Evolutionary conservation across 768 basidiomycete genomes (phyloP).

Genomic region (Tylopilus felleus): DNA sequence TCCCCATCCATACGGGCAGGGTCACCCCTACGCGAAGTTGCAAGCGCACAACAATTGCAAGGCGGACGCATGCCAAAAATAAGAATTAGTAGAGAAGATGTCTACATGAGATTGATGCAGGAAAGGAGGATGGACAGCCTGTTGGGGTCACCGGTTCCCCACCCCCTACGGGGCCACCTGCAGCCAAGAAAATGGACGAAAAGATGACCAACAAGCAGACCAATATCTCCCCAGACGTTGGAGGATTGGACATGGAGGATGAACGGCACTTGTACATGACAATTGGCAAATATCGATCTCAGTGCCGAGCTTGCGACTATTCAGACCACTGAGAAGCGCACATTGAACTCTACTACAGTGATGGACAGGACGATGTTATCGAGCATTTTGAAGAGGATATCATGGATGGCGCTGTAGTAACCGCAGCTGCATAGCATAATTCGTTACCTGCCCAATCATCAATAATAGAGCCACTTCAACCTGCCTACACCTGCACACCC

Average conservation of each 20-base stretch:
- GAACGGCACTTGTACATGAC: constrained; percentile 38
- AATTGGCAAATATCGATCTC: constrained; percentile 34
- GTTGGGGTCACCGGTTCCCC: constrained; percentile 23
- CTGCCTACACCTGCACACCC: constrained; percentile 5
- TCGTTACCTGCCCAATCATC: not conserved
- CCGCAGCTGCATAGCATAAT: not conserved
- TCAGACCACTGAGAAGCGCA: constrained; percentile 44
- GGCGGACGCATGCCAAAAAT: constrained; percentile 29
- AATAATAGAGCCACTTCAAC: constrained; percentile 3
- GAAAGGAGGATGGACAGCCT: constrained; percentile 46
- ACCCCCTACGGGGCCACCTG: not conserved
- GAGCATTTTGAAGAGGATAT: not conserved
- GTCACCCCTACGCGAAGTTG: constrained; percentile 27
- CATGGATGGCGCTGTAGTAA: not conserved
- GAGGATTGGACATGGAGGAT: constrained; percentile 11
- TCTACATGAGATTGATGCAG: constrained; percentile 46
- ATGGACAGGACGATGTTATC: not conserved
- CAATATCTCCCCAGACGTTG: not conserved
- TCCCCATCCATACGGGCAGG: constrained; percentile 24
- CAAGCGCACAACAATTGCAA: constrained; percentile 21
- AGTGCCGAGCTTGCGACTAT: constrained; percentile 53
- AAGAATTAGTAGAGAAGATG: constrained; percentile 52
- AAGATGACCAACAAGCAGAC: not conserved
- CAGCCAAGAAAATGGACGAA: no score
- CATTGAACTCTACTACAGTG: constrained; percentile 17